Base-by-base conservation (phyloP, 1,139 yeast genomes). In the Hemisphaericaspora lyxosophila region DNA sequence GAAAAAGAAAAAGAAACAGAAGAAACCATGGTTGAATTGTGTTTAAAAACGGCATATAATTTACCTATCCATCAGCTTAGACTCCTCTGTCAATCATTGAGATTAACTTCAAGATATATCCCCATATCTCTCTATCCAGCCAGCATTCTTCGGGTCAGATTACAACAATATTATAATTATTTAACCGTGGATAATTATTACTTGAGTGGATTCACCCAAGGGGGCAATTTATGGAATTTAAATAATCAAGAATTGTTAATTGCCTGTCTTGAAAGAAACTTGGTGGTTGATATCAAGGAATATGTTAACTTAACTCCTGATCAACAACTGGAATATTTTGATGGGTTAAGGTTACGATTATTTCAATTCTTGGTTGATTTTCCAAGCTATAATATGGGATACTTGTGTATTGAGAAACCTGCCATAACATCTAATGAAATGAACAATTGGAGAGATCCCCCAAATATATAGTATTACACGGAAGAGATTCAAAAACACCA, bases 181-280 rank as follows among this genome's bases (percentile, higher is more conserved):
- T 56, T 79, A 32, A 52, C 53, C 22, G 76, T 78, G 11, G 85
- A 80, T 46, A 75, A 78, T 54, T 70, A 69, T 45, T 70, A 67
- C 45, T 51, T 80, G 15, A 40, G 64, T 13, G 75, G 75, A 1
- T 47, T 62, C 26, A 67, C 67, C 41, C 58, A 64, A 2, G 53
- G 53, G n/a, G 32, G 36, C n/a, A 75, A 75, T 35, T 53, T 79
- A 1, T 73, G 80, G 75, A 55, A 64, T 34, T 53, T 79, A 36
- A 51, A 60, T 12, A 54, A 59, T 23, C 62, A 62, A 42, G 84
- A 79, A 47, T 51, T 78, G 25, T 45, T 76, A 1, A 45, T 57
- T 25, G 70, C 78, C 2, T 73, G 80, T 44, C 48, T 76, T 29
- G 80, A 75, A 43, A 62, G 85, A 33, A 75, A 76, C 15, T 53